A percentile compares a stretch with the other conserved stretches of the same genome.
phyloP scores from a whole-genome alignment of 1,284 basidiomycete genomes.

The Cryptococcus sp. region DNA sequence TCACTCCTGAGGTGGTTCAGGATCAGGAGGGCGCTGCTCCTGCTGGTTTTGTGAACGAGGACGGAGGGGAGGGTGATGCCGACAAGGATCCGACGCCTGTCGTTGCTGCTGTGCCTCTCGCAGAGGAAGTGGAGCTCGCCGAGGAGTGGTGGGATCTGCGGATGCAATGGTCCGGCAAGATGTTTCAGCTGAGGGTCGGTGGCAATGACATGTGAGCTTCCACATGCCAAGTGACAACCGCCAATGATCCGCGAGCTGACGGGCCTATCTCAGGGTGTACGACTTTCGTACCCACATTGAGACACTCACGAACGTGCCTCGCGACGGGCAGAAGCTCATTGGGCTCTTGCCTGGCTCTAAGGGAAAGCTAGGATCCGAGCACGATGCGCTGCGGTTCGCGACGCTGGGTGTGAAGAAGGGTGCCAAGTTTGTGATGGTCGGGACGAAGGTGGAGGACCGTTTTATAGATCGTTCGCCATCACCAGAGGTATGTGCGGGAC shows the following conservation, averaged over 20 bases:
- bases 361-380: slow-evolving; percentile 77
- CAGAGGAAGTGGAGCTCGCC: slow-evolving; percentile 15
- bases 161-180: slow-evolving; percentile 45
- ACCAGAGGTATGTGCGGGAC: slow-evolving; percentile 9
- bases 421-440: slow-evolving; percentile 75
- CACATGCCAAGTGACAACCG: neutral
- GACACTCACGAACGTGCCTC: slow-evolving; percentile 72
- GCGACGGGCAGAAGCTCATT: slow-evolving; percentile 83
- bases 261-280: slow-evolving; percentile 32
- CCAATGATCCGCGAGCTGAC: slow-evolving; percentile 4
- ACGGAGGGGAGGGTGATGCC: neutral
- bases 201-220: slow-evolving; percentile 40
- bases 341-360: slow-evolving; percentile 63
- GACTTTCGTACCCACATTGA: slow-evolving; percentile 55
- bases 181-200: slow-evolving; percentile 34
- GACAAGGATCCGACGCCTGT: slow-evolving; percentile 6
- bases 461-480: slow-evolving; percentile 61
- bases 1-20: neutral
- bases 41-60: neutral
- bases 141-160: slow-evolving; percentile 38
- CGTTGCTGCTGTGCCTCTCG: slow-evolving; percentile 22
- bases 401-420: slow-evolving; percentile 57
- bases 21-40: neutral
- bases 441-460: slow-evolving; percentile 76
- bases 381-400: slow-evolving; percentile 44